A percentile compares a stretch with the other conserved stretches of the same genome.
phyloP scores from a whole-genome alignment of 2,329 filamentous ascomycete genomes.

The Bipolaris oryzae region DNA sequence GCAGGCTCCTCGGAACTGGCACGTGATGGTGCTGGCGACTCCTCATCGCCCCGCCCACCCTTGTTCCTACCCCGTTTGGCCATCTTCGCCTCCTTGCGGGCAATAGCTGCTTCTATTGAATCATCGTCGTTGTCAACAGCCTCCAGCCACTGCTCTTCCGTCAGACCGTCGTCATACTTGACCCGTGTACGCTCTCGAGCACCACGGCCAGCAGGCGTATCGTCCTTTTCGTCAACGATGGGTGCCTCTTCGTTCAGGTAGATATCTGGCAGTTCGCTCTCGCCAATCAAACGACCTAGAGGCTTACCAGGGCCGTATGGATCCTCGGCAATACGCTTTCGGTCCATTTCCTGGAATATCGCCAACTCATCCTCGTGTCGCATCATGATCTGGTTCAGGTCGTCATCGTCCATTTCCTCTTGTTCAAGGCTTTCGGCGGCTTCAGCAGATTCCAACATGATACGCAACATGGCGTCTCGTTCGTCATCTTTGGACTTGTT shows the following conservation, averaged over 20 bases:
- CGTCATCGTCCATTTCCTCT: slow-evolving; percentile 98
- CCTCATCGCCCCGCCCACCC: slow-evolving; percentile 64
- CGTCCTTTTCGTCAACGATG: slow-evolving; percentile 77
- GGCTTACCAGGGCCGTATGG: slow-evolving; percentile 75
- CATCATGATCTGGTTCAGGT: slow-evolving; percentile 92
- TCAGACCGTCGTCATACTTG: slow-evolving; percentile 94
- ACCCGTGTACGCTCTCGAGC: slow-evolving; percentile 94
- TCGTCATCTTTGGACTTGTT: slow-evolving; percentile 99
- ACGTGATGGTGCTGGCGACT: slow-evolving; percentile 78
- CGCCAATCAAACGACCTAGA: slow-evolving; percentile 80
- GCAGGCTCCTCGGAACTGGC: slow-evolving; percentile 82
- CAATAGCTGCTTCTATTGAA: slow-evolving; percentile 87
- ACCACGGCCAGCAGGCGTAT: slow-evolving; percentile 77
- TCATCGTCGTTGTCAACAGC: slow-evolving; percentile 96
- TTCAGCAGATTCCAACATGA: slow-evolving; percentile 82
- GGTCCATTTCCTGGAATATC: slow-evolving; percentile 83
- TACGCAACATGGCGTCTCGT: slow-evolving; percentile 93
- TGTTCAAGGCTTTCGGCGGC: slow-evolving; percentile 75
- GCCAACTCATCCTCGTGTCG: slow-evolving; percentile 79
- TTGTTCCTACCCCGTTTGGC: slow-evolving; percentile 80
- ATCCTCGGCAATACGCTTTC: slow-evolving; percentile 69
- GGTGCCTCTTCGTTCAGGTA: slow-evolving; percentile 88
- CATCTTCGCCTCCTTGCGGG: slow-evolving; percentile 84
- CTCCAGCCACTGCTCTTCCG: slow-evolving; percentile 98
- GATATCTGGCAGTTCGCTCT: slow-evolving; percentile 89